phyloP scores from a whole-genome alignment of 495 filamentous ascomycete genomes.

The Lasiosphaeriaceae sp. region DNA sequence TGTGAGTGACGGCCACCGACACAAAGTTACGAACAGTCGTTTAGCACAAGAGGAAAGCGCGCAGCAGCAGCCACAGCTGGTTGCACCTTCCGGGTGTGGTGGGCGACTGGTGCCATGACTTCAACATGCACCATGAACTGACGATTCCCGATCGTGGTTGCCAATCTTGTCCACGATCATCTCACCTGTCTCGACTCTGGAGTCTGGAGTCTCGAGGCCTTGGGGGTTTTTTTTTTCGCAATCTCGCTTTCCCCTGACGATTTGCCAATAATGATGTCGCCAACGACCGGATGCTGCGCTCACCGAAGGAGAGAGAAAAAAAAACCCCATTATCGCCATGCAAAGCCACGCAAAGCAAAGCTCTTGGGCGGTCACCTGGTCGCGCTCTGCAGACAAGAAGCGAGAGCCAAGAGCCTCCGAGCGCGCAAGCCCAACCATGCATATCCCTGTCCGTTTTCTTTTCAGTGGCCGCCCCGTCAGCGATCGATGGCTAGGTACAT shows the following conservation, averaged over 20 bases:
- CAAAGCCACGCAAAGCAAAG: not conserved
- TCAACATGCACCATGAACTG: too few species aligned
- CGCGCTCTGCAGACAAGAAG: not conserved
- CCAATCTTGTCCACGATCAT: not conserved
- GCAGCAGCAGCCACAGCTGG: too few species aligned
- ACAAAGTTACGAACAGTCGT: too few species aligned
- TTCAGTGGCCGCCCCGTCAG: not conserved
- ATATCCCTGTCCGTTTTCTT: not conserved
- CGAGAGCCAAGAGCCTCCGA: not conserved
- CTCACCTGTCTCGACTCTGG: not conserved
- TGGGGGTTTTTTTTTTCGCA: constrained; percentile 1
- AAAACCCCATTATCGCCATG: not conserved
- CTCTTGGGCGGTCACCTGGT: not conserved
- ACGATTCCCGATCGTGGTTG: not conserved
- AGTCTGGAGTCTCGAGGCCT: not conserved
- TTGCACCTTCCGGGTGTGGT: too few species aligned
- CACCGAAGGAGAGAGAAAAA: not conserved
- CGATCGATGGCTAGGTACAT: too few species aligned
- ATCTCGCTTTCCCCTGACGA: constrained; percentile 10
- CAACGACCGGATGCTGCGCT: not conserved
- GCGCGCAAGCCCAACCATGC: not conserved
- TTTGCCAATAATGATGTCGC: not conserved
- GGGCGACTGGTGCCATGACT: too few species aligned
- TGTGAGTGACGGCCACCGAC: too few species aligned
- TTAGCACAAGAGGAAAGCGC: too few species aligned